These are phyloP conservation scores for Dichotomocladium elegans DNA, from an alignment of 371 early-diverging fungal species.

Conservation along the genomic window DNA sequence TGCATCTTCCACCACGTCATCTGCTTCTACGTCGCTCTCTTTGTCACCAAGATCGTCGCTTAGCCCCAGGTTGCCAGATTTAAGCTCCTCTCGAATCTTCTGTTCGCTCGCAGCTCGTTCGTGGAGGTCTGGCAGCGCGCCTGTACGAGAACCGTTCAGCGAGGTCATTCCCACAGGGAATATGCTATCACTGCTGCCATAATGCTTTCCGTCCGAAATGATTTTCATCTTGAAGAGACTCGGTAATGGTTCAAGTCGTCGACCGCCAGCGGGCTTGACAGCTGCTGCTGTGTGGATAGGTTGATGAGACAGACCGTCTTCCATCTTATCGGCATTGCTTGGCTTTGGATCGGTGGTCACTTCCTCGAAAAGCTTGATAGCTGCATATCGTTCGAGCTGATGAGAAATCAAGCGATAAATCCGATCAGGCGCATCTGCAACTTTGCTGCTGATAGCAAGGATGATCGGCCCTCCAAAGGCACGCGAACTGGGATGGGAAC, in stretches of 20 bases:
- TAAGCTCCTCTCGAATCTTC: background rate
- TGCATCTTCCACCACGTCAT: background rate
- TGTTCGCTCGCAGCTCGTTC: background rate
- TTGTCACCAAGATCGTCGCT: background rate
- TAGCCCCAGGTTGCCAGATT: background rate
- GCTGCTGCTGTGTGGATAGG: conserved; percentile 12
- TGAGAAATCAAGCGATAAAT: conserved; percentile 8
- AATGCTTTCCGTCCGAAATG: conserved; percentile 1
- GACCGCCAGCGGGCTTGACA: conserved; percentile 13
- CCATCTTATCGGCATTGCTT: background rate
- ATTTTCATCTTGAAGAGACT: conserved; percentile 18
- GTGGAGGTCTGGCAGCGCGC: conserved; percentile 12
- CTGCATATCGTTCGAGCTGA: conserved; percentile 14
- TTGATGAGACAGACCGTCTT: background rate
- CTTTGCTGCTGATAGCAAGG: background rate
- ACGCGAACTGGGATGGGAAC: background rate
- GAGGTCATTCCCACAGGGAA: conserved; percentile 53
- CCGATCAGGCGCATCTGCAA: conserved; percentile 1
- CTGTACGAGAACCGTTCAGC: conserved; percentile 91
- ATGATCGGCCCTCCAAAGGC: conserved; percentile 11
- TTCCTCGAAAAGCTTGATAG: conserved; percentile 15
- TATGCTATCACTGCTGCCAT: background rate
- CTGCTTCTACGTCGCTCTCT: background rate
- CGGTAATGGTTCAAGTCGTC: conserved; percentile 7
- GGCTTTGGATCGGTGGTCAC: background rate